Conservation (phyloP, 495 filamentous ascomycete species). For the Penicillium diatomitis region DNA sequence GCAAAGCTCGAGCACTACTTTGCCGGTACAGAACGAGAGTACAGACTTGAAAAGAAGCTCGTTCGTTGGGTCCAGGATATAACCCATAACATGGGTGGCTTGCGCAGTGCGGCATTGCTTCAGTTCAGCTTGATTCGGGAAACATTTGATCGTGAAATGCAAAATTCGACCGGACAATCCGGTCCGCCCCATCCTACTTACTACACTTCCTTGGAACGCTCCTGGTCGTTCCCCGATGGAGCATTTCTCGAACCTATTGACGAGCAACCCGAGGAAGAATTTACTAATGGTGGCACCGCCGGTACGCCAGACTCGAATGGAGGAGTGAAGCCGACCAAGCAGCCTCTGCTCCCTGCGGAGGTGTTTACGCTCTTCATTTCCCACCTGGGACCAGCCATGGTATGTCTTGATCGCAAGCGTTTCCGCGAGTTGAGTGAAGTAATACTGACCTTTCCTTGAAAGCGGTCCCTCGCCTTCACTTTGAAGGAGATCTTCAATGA, state of each 20-base stretch:
- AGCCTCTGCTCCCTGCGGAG: constrained; percentile 50
- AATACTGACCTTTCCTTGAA: background rate
- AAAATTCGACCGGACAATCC: constrained; percentile 4
- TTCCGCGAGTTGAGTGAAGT: no score
- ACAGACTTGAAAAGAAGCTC: constrained; percentile 67
- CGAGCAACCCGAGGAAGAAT: constrained; percentile 55
- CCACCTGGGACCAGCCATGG: constrained; percentile 85
- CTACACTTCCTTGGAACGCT: constrained; percentile 16
- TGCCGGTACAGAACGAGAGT: constrained; percentile 72
- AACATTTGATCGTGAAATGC: constrained; percentile 23
- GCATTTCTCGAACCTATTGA: constrained; percentile 52
- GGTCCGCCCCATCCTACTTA: constrained; percentile 5
- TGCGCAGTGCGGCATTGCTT: constrained; percentile 79
- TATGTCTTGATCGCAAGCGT: constrained; percentile 16
- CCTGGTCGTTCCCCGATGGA: constrained; percentile 32
- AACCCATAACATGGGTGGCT: constrained; percentile 80
- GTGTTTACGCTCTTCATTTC: constrained; percentile 84
- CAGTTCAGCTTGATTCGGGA: constrained; percentile 79
- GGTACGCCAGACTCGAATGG: constrained; percentile 7
- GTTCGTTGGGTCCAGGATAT: constrained; percentile 81
- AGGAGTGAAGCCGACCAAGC: constrained; percentile 9
- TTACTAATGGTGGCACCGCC: constrained; percentile 23
- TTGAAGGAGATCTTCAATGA: constrained; percentile 81
- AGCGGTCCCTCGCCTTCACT: constrained; percentile 85
- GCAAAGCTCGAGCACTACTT: constrained; percentile 87